A percentile compares a stretch with the other conserved stretches of the same genome.
Conservation (phyloP, 345 rosid genomes). For the Moricandia moricandioides region DNA sequence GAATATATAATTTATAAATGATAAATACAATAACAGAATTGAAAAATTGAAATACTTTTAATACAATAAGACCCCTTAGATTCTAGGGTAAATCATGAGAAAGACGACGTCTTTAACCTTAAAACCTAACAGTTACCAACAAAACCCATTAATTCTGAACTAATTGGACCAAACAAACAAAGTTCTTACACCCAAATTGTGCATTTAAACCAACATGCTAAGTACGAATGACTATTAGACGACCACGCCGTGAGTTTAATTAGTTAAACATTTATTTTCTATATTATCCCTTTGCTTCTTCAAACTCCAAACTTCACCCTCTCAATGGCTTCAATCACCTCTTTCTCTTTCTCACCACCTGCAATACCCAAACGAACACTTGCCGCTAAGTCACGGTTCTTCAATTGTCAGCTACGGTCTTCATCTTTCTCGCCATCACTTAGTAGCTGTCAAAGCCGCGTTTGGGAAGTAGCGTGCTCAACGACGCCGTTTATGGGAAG, state of each 20-base stretch:
- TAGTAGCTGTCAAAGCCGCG: constrained; percentile 15
- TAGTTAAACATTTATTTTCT: background rate
- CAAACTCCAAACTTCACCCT: constrained; percentile 18
- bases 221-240: background rate
- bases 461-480: constrained; percentile 54
- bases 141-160: background rate
- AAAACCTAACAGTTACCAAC: background rate
- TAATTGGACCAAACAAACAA: background rate
- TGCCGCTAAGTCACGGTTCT: background rate
- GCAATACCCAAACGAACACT: constrained; percentile 20
- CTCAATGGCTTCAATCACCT: constrained; percentile 43
- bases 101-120: background rate
- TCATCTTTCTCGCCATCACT: background rate
- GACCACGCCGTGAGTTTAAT: background rate
- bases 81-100: background rate
- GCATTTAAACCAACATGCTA: background rate
- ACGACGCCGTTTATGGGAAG: constrained; percentile 70
- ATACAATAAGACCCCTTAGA: no score
- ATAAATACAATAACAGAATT: no score
- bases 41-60: no score
- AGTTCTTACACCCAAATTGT: constrained; percentile 7
- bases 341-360: constrained; percentile 29
- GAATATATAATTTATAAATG: no score
- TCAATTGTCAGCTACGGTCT: constrained; percentile 4
- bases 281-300: background rate